These are phyloP conservation scores for Coemansia sp. DNA, from an alignment of 192 early-diverging fungal genomes.

Conservation along the genomic window DNA sequence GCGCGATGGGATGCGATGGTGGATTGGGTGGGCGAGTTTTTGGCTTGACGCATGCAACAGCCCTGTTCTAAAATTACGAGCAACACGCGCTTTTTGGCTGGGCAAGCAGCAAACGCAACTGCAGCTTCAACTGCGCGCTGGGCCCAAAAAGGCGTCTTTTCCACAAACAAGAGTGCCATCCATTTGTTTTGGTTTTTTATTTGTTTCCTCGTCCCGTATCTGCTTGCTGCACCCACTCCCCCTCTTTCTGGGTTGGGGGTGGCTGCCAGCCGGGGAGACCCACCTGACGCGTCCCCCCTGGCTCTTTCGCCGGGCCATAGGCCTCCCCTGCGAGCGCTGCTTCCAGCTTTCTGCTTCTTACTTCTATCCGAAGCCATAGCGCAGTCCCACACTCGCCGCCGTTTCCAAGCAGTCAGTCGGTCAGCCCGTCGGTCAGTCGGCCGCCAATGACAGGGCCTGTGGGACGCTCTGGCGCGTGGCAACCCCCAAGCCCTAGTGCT, in stretches of 20 bases:
- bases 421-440: not conserved
- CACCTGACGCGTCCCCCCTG: constrained; percentile 14
- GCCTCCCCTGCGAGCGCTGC: not conserved
- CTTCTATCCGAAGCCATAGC: too few relatives aligned
- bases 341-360: not conserved
- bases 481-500: not conserved
- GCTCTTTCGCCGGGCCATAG: not conserved
- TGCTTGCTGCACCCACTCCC: constrained; percentile 11
- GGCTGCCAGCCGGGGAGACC: constrained; percentile 8
- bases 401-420: not conserved
- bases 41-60: not conserved
- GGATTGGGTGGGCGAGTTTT: not conserved
- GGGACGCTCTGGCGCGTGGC: not conserved
- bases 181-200: constrained; percentile 23
- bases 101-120: not conserved
- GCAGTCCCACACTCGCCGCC: too few relatives aligned
- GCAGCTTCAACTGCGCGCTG: constrained; percentile 7
- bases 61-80: constrained; percentile 1
- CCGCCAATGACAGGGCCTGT: not conserved
- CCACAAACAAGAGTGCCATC: constrained; percentile 17
- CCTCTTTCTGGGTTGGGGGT: constrained; percentile 2
- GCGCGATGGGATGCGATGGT: constrained; percentile 9
- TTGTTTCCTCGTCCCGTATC: not conserved
- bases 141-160: constrained; percentile 18
- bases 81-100: constrained; percentile 6